A percentile compares a stretch with the other conserved stretches of the same genome.
These are phyloP conservation scores for Trichophyton benhamiae DNA, from an alignment of 2,329 filamentous ascomycete genomes.

Conservation along the genomic window DNA sequence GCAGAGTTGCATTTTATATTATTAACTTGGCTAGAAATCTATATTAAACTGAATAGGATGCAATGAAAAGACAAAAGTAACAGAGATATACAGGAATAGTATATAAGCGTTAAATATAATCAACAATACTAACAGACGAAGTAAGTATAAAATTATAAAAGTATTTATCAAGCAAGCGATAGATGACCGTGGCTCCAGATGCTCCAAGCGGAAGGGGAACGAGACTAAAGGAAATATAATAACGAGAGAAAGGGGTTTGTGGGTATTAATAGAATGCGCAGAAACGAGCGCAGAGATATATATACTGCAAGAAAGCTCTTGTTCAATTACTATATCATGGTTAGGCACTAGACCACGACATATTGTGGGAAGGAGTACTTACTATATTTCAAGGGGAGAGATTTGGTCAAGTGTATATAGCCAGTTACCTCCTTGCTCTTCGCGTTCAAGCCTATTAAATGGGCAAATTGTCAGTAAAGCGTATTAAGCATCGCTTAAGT, in stretches of 20 bases:
- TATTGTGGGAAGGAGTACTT: constrained; percentile 16
- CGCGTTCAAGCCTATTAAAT: constrained; percentile 55
- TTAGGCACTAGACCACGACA: not conserved
- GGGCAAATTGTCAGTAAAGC: not conserved
- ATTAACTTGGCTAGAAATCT: not conserved
- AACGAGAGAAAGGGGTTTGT: not conserved
- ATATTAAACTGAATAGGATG: not conserved
- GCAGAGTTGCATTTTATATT: not conserved
- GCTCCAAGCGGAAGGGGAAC: not conserved
- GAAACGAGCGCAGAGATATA: not conserved
- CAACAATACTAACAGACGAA: not conserved
- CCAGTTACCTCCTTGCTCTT: constrained; percentile 92
- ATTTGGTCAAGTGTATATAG: constrained; percentile 92
- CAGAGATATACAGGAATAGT: not conserved
- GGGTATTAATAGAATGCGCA: not conserved
- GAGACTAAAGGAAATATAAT: not conserved
- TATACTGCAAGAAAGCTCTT: not conserved
- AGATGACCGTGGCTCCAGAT: not conserved
- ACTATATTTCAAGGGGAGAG: constrained; percentile 90
- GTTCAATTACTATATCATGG: constrained; percentile 8
- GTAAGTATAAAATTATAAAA: not conserved
- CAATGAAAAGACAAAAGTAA: not conserved
- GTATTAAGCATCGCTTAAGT: not conserved
- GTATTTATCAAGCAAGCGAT: not conserved
- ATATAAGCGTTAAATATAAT: not conserved